These are phyloP conservation scores for Gaertneriomyces sp. DNA, from an alignment of 192 early-diverging fungal genomes.

Conservation along the genomic window DNA sequence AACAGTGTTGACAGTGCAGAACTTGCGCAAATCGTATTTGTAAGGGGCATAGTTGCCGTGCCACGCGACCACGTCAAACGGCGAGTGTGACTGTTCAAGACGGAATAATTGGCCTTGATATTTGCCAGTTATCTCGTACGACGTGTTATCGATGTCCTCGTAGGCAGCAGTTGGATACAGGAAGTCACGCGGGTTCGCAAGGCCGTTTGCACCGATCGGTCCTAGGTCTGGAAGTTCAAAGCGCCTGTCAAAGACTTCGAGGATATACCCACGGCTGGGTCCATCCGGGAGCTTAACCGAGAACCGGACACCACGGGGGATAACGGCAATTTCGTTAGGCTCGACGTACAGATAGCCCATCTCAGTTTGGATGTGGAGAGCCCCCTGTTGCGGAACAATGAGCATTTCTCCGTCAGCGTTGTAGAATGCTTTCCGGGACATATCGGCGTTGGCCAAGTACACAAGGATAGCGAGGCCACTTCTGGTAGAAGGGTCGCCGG, in stretches of 20 bases:
- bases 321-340: slow-evolving; percentile 90
- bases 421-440: slow-evolving; percentile 77
- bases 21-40: slow-evolving; percentile 84
- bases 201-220: slow-evolving; percentile 93
- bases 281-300: slow-evolving; percentile 75
- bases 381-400: slow-evolving; percentile 89
- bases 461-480: slow-evolving; percentile 82
- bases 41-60: slow-evolving; percentile 96
- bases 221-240: slow-evolving; percentile 96
- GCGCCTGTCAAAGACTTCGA: slow-evolving; percentile 83
- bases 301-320: slow-evolving; percentile 86
- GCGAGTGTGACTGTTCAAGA: slow-evolving; percentile 63
- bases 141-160: slow-evolving; percentile 53
- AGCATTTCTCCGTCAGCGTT: slow-evolving; percentile 91
- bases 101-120: slow-evolving; percentile 76
- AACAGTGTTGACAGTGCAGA: slow-evolving; percentile 83
- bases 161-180: slow-evolving; percentile 80
- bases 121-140: slow-evolving; percentile 75
- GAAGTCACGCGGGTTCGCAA: slow-evolving; percentile 94
- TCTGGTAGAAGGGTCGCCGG: slow-evolving; percentile 73
- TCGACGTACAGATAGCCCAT: slow-evolving; percentile 76
- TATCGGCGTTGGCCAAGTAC: slow-evolving; percentile 71
- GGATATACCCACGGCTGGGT: slow-evolving; percentile 82
- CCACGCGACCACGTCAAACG: slow-evolving; percentile 97
- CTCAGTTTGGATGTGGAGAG: slow-evolving; percentile 87